Evolutionary conservation across 306 rosid species (phyloP).

Genomic region (Calophaca sinica): DNA sequence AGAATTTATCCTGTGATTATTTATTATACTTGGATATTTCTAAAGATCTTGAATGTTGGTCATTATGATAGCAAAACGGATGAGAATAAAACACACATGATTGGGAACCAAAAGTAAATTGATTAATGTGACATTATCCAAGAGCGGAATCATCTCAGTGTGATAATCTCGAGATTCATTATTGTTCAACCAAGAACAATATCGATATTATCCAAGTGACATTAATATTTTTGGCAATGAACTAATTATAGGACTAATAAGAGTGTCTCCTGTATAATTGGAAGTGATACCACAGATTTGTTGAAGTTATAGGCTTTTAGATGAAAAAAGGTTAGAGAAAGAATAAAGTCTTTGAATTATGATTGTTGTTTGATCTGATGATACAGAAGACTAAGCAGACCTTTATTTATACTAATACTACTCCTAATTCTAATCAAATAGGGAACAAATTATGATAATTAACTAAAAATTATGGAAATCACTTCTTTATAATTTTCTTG

Average conservation of each 20-base stretch:
- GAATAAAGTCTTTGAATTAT: not conserved
- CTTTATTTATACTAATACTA: not conserved
- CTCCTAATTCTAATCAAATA: not conserved
- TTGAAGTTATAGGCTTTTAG: not conserved
- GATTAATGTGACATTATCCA: conserved; percentile 1
- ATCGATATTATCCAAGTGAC: not conserved
- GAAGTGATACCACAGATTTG: conserved; percentile 18
- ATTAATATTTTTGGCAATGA: conserved; percentile 25
- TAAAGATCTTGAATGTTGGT: conserved; percentile 3
- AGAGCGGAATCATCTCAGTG: conserved; percentile 24
- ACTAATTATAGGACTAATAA: conserved; percentile 17
- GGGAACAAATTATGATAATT: not conserved
- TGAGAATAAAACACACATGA: conserved; percentile 20
- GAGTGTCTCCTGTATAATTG: conserved; percentile 4
- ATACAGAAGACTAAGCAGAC: not conserved
- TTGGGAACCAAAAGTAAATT: conserved; percentile 31
- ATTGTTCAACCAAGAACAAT: conserved; percentile 23
- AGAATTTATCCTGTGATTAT: conserved; percentile 19
- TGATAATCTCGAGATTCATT: conserved; percentile 9
- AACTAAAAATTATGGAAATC: not conserved
- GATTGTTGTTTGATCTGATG: not conserved
- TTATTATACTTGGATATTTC: conserved; percentile 30
- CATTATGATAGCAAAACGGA: conserved; percentile 16
- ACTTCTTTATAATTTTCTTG: not conserved
- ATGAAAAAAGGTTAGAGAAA: not conserved